Evolutionary conservation across 2,329 filamentous ascomycete genomes (phyloP).

Genomic region (Biscogniauxia marginata): DNA sequence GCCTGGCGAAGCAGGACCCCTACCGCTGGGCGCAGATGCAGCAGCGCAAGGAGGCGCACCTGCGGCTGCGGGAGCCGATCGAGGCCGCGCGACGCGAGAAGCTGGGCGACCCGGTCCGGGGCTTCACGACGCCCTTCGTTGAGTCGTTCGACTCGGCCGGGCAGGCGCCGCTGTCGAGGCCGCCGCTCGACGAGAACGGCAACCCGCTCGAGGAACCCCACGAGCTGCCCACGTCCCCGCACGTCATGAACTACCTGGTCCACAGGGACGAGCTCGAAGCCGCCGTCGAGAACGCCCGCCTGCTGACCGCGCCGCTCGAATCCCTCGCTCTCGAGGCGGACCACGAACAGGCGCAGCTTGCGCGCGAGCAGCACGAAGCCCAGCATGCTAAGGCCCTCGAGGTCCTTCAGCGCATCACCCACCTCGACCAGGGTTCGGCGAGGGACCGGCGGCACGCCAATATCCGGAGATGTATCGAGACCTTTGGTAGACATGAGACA

Average conservation of each 20-base stretch:
- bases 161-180: slow-evolving; percentile 40
- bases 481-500: slow-evolving; percentile 89
- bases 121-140: slow-evolving; percentile 77
- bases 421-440: slow-evolving; percentile 72
- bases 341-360: slow-evolving; percentile 36
- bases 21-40: slow-evolving; percentile 79
- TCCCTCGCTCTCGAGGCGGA: slow-evolving; percentile 37
- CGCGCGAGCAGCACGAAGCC: slow-evolving; percentile 45
- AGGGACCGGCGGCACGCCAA: slow-evolving; percentile 81
- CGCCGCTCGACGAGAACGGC: slow-evolving; percentile 41
- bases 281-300: slow-evolving; percentile 66
- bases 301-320: slow-evolving; percentile 59
- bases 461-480: slow-evolving; percentile 77
- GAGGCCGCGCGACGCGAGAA: slow-evolving; percentile 60
- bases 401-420: slow-evolving; percentile 77
- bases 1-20: slow-evolving; percentile 70
- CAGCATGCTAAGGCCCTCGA: slow-evolving; percentile 67
- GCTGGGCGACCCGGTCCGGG: slow-evolving; percentile 77
- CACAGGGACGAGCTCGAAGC: slow-evolving; percentile 63
- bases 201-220: slow-evolving; percentile 39
- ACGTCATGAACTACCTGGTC: slow-evolving; percentile 75
- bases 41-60: slow-evolving; percentile 80
- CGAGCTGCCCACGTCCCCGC: slow-evolving; percentile 45
- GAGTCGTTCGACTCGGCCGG: slow-evolving; percentile 72
- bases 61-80: slow-evolving; percentile 71